A percentile compares a stretch with the other conserved stretches of the same genome.
phyloP scores from a whole-genome alignment of 1,284 basidiomycete species.

The Golubevia pallescens region DNA sequence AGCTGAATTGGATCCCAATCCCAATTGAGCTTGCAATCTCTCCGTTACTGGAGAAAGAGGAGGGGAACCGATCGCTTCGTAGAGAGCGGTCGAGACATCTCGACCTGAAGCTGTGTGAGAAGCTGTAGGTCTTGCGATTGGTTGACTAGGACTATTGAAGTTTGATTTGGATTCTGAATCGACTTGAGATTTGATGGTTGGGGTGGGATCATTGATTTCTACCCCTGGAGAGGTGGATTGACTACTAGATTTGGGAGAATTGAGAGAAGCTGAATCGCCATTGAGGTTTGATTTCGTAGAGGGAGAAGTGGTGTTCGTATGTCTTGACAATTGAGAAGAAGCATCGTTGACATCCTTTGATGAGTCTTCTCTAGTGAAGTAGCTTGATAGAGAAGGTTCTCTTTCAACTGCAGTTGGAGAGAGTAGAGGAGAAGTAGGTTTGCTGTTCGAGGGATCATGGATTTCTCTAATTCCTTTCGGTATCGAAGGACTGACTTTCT shows the following conservation, averaged over 20 bases:
- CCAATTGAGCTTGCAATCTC: constrained; percentile 3
- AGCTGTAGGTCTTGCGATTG: constrained; percentile 2
- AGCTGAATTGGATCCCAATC: neutral
- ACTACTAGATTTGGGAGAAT: no score
- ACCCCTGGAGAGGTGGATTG: neutral
- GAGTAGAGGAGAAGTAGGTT: neutral
- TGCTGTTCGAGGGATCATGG: neutral
- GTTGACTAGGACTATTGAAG: neutral
- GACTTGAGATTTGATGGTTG: neutral
- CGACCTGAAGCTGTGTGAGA: constrained; percentile 8
- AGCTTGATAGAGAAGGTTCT: neutral
- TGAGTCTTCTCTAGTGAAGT: neutral
- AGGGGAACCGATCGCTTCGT: constrained; percentile 16
- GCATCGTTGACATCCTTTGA: no score
- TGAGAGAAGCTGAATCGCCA: neutral
- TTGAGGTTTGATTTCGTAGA: neutral
- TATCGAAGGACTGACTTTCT: constrained; percentile 8
- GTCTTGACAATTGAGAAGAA: neutral
- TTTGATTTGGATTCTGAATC: neutral
- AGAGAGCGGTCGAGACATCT: constrained; percentile 9
- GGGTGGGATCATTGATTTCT: neutral
- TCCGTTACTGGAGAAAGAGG: constrained; percentile 9
- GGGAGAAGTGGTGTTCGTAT: neutral
- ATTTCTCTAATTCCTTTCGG: neutral
- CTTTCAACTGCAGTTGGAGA: neutral